A percentile compares a stretch with the other conserved stretches of the same genome.
Conservation (phyloP, 768 basidiomycete genomes). For the Lepiota venenata region DNA sequence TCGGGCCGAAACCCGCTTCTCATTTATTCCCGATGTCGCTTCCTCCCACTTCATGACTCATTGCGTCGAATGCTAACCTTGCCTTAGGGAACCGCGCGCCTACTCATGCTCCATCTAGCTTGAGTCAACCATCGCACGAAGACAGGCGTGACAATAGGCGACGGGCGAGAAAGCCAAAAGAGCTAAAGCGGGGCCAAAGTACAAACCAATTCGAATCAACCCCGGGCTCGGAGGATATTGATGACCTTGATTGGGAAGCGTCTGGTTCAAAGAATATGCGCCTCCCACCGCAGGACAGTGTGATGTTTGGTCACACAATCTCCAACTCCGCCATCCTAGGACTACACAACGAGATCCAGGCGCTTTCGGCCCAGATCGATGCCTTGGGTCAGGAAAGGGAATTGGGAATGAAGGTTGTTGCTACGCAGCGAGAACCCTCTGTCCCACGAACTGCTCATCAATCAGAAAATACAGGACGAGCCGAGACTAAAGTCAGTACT, state of each 20-base stretch:
- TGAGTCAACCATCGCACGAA: neutral
- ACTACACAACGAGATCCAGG: constrained; percentile 33
- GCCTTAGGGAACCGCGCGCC: neutral
- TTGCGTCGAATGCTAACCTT: too few species aligned
- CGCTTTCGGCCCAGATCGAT: constrained; percentile 31
- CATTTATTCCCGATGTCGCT: neutral
- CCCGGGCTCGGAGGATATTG: constrained; percentile 6
- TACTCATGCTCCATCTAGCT: neutral
- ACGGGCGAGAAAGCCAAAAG: neutral
- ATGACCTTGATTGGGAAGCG: constrained; percentile 1
- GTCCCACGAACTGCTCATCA: neutral
- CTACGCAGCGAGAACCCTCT: neutral
- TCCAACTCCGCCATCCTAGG: constrained; percentile 1
- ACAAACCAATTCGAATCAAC: neutral
- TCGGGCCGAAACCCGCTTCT: neutral
- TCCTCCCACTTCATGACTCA: neutral
- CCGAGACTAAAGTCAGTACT: neutral
- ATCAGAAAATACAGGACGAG: neutral
- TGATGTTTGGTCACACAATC: neutral
- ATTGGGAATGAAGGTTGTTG: constrained; percentile 1
- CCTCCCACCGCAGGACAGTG: neutral
- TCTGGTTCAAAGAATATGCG: neutral
- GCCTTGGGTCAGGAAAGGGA: constrained; percentile 34
- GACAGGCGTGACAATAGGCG: neutral
- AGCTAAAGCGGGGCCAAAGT: neutral